phyloP scores from a whole-genome alignment of 2,329 filamentous ascomycete species.

The Proliferodiscus dingleyae region DNA sequence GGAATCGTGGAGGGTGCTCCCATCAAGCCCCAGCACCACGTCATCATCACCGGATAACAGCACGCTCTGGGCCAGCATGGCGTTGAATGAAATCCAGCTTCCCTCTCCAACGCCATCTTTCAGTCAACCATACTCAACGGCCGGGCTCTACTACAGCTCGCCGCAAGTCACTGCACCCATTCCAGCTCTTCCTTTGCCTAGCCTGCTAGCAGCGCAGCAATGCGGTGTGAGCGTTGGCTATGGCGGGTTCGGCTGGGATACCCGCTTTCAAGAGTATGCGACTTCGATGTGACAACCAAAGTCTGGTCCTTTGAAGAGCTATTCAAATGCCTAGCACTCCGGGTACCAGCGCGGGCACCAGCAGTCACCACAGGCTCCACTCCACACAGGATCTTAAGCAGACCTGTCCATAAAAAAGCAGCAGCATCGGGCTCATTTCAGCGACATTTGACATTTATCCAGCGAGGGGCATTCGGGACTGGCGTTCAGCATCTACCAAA shows the following conservation, averaged over 20 bases:
- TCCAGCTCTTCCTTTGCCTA: conserved; percentile 74
- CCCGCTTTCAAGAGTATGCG: conserved; percentile 72
- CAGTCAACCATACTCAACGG: conserved; percentile 71
- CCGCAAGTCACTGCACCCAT: conserved; percentile 71
- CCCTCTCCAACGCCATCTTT: conserved; percentile 76
- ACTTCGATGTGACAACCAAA: conserved; percentile 77
- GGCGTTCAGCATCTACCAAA: conserved; percentile 24
- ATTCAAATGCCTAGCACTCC: conserved; percentile 45
- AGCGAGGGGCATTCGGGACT: conserved; percentile 21
- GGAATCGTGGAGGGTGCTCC: conserved; percentile 85
- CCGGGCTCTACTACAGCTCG: conserved; percentile 73
- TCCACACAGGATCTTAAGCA: conserved; percentile 11
- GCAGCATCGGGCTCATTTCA: conserved; percentile 24
- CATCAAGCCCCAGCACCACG: conserved; percentile 79
- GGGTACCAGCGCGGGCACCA: conserved; percentile 36
- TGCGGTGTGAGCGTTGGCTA: conserved; percentile 77
- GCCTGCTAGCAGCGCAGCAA: conserved; percentile 74
- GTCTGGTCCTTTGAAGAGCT: conserved; percentile 33
- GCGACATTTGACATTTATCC: conserved; percentile 31
- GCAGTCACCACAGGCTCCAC: conserved; percentile 16
- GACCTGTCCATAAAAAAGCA: conserved; percentile 9
- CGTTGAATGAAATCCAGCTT: conserved; percentile 67
- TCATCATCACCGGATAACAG: conserved; percentile 64
- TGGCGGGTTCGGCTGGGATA: conserved; percentile 78
- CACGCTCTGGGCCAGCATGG: conserved; percentile 75